Evolutionary conservation across 2,329 filamentous ascomycete species (phyloP).

Genomic region (Calonectria henricotiae): DNA sequence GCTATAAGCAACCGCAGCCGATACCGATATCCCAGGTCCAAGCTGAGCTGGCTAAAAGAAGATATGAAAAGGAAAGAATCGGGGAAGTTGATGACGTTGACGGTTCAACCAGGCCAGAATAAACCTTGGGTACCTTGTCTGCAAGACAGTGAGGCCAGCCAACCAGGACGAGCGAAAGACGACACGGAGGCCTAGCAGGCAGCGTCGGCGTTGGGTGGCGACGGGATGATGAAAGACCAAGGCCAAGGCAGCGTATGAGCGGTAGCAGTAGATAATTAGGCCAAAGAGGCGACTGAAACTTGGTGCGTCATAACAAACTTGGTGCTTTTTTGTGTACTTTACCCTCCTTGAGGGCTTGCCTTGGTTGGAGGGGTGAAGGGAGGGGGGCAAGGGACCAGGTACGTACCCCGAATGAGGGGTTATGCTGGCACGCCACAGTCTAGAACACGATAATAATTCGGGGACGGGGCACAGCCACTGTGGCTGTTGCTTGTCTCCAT

Average conservation of each 20-base stretch:
- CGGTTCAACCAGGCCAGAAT: conserved; percentile 37
- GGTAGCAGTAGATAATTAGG: conserved; percentile 31
- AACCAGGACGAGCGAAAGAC: conserved; percentile 26
- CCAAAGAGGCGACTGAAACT: conserved; percentile 32
- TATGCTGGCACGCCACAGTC: conserved; percentile 1
- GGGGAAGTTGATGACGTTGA: conserved; percentile 43
- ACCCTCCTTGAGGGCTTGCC: conserved; percentile 10
- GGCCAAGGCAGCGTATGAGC: conserved; percentile 29
- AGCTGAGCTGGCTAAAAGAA: conserved; percentile 16
- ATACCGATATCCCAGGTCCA: conserved; percentile 1
- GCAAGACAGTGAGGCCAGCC: conserved; percentile 43
- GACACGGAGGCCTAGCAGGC: conserved; percentile 21
- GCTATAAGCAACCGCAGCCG: conserved; percentile 9
- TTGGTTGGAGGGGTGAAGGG: conserved; percentile 51
- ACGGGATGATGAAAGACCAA: conserved; percentile 32
- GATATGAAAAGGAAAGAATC: conserved; percentile 28
- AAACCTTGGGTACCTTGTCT: conserved; percentile 34
- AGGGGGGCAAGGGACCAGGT: conserved; percentile 41
- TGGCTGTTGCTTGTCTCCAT: not conserved
- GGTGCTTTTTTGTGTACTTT: conserved; percentile 49
- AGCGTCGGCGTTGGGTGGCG: conserved; percentile 36
- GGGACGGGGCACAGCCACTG: not conserved
- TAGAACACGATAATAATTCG: not conserved
- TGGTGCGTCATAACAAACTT: conserved; percentile 53
- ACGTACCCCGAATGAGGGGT: conserved; percentile 23